Percentiles rank a stretch among this genome's conserved stretches.
phyloP scores from a whole-genome alignment of 768 basidiomycete species.

The Rhodotorula graminis region DNA sequence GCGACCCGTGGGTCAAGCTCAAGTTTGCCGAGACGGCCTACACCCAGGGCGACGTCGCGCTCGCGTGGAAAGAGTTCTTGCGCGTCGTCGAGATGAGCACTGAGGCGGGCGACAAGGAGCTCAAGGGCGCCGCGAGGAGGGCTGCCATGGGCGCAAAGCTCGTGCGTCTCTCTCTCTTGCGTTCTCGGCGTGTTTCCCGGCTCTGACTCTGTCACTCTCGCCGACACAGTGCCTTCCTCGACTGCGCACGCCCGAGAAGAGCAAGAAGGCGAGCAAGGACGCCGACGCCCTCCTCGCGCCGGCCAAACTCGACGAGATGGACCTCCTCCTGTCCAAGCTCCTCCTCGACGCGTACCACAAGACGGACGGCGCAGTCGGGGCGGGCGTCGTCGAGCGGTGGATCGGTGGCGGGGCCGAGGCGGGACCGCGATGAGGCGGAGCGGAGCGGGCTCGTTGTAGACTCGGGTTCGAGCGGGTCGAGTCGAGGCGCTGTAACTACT shows the following conservation, averaged over 20 bases:
- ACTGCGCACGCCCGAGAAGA: background rate
- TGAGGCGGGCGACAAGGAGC: slow-evolving; percentile 31
- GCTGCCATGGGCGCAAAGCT: slow-evolving; percentile 39
- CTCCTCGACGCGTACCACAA: slow-evolving; percentile 2
- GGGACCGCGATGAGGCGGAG: background rate
- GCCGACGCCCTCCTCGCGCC: slow-evolving; percentile 1
- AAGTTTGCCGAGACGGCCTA: slow-evolving; percentile 84
- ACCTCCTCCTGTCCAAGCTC: slow-evolving; percentile 13
- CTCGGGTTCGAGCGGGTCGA: too few relatives aligned
- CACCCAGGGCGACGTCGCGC: slow-evolving; percentile 65
- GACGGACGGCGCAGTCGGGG: background rate
- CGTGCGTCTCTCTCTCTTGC: slow-evolving; percentile 7
- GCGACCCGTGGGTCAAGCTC: slow-evolving; percentile 78
- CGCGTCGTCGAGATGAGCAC: slow-evolving; percentile 73
- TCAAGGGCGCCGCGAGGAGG: slow-evolving; percentile 30
- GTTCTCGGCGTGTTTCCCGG: background rate
- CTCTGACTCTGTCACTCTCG: too few relatives aligned
- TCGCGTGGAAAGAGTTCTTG: slow-evolving; percentile 75
- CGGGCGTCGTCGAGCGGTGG: slow-evolving; percentile 8
- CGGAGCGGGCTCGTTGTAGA: too few relatives aligned
- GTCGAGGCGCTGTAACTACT: too few relatives aligned
- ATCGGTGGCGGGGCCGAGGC: background rate
- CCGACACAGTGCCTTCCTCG: slow-evolving; percentile 3
- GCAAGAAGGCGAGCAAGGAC: background rate
- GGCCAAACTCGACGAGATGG: slow-evolving; percentile 6